These are phyloP conservation scores for Prosopis cineraria DNA, from an alignment of 306 rosid species.

Conservation along the genomic window DNA sequence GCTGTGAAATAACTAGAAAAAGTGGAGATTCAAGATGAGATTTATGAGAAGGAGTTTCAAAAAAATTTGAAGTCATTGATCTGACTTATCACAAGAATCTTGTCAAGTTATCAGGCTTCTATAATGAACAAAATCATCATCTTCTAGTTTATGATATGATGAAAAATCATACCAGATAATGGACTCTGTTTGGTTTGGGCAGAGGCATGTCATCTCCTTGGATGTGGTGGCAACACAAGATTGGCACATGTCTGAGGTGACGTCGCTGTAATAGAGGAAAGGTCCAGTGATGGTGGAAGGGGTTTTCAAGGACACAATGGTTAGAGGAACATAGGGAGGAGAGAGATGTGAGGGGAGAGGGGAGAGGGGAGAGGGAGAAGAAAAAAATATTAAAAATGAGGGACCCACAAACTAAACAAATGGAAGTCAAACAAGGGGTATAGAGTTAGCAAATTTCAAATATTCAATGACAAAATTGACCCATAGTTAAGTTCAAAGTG, in stretches of 20 bases:
- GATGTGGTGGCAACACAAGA: constrained; percentile 35
- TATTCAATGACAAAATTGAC: too few species aligned
- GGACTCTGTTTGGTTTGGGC: constrained; percentile 34
- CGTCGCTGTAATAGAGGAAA: constrained; percentile 47
- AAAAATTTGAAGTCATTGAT: constrained; percentile 42
- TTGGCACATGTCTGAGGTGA: constrained; percentile 14
- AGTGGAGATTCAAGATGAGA: too few species aligned
- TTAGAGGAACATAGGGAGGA: constrained; percentile 8
- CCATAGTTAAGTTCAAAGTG: too few species aligned
- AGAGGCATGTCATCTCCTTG: neutral
- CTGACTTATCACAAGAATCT: constrained; percentile 37
- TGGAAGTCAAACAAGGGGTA: too few species aligned
- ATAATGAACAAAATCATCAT: too few species aligned
- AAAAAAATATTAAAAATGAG: too few species aligned
- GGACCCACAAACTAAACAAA: too few species aligned
- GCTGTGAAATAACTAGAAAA: too few species aligned
- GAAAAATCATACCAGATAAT: constrained; percentile 38
- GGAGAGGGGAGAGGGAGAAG: constrained; percentile 33
- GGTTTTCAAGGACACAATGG: neutral
- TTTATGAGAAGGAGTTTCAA: constrained; percentile 35
- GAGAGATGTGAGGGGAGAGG: constrained; percentile 36
- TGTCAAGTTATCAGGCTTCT: constrained; percentile 20
- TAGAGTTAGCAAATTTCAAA: too few species aligned
- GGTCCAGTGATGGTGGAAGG: constrained; percentile 16
- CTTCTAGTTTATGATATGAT: too few species aligned